Evolutionary conservation across 2,329 filamentous ascomycete genomes (phyloP), one percentile per base, ranked within the genome.

Genomic region (Exutisphaerella laricina): DNA sequence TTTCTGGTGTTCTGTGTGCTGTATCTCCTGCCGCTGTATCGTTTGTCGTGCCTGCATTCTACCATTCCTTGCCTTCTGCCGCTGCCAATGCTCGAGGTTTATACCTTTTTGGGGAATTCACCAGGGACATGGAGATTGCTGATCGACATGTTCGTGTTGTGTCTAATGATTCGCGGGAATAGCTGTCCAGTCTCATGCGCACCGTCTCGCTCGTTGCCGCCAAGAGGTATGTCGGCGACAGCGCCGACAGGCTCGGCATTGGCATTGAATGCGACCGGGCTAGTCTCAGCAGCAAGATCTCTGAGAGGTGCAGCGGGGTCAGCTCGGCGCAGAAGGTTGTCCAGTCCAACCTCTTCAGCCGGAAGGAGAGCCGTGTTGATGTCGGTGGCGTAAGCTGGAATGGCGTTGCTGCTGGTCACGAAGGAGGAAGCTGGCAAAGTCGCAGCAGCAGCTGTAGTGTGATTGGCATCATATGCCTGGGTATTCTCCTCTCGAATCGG

Each of bases 121-220:
- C 84, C 84, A 3, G 84, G 84, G 13, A 88, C 75, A 57, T 84
- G 81, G 38, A 87, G 64, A 57, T 82, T 75, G 41, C 79, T 80
- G 32, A 85, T 77, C 20, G 65, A 70, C 18, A 71, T 58, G 48
- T 70, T 67, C 4, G 71, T 74, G 39, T 71, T 62, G 30, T 70
- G 66, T 41, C 70, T 60, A 20, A 64, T 54, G 25, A 71, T 60
- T 4, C 74, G 77, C 9, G 73, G 70, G 5, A 72, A 68, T 51
- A 74, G 72, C 34, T 70, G 66, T 10, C 66, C 57, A 34, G 60
- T 64, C 51, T 56, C 55, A 43, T 56, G 58, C 26, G 59, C 59
- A n/a, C 55, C 59, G 18, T 60, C 49, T 8, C 58, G 56, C 46
- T 67, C 64, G 45, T 56, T 46, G 13, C 61, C 59, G 35, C 58